Conservation (phyloP, 2,329 filamentous ascomycete genomes). For the Hymenoscyphus salicellus region DNA sequence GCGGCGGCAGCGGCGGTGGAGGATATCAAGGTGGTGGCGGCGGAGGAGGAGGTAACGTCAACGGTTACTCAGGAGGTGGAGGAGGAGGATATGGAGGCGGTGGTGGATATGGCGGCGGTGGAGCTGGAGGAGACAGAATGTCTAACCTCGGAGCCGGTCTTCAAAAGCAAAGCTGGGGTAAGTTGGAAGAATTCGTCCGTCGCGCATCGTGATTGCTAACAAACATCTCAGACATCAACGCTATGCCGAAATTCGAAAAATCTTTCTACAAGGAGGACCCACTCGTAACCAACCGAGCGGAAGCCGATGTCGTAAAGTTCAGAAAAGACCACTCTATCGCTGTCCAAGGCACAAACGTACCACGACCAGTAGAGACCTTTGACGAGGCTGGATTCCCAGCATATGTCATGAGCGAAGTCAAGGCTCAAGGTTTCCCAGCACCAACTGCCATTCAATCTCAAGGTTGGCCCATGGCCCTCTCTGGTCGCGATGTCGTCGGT, state of each 20-base stretch:
- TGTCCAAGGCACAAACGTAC: constrained; percentile 74
- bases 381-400: constrained; percentile 95
- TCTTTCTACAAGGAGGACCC: constrained; percentile 97
- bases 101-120: constrained; percentile 45
- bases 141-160: constrained; percentile 81
- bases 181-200: constrained; percentile 35
- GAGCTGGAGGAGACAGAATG: constrained; percentile 88
- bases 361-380: constrained; percentile 93
- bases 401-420: constrained; percentile 98
- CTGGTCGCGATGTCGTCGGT: constrained; percentile 96
- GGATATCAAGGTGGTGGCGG: constrained; percentile 45
- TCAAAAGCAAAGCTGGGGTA: constrained; percentile 87
- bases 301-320: constrained; percentile 82
- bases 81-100: constrained; percentile 35
- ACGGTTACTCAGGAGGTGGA: constrained; percentile 35
- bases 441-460: constrained; percentile 97
- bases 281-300: constrained; percentile 69
- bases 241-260: constrained; percentile 96
- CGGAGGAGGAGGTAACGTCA: constrained; percentile 41
- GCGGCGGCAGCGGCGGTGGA: constrained; percentile 42
- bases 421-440: constrained; percentile 90
- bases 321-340: constrained; percentile 82
- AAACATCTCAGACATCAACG: constrained; percentile 59
- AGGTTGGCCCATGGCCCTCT: constrained; percentile 98
- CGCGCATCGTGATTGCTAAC: constrained; percentile 14